Conservation (phyloP, 106 monocot genomes). For the Iris macrosiphon region DNA sequence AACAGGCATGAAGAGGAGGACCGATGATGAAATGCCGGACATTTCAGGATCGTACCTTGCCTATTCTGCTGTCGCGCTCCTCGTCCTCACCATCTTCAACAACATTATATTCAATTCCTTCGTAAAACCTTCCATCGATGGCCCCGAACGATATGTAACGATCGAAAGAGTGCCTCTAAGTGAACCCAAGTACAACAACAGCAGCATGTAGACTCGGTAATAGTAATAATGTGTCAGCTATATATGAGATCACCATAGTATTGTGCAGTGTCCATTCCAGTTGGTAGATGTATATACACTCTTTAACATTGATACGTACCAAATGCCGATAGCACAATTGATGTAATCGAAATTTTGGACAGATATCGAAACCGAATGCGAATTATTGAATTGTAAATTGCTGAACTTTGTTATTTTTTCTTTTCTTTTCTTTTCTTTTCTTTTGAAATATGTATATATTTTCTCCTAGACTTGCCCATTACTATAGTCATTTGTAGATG, state of each 20-base stretch:
- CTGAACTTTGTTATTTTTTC: too few species aligned
- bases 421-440: too few species aligned
- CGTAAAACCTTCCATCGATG: slow-evolving; percentile 65
- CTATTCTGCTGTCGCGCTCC: slow-evolving; percentile 39
- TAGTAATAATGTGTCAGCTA: background rate
- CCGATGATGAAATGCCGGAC: slow-evolving; percentile 37
- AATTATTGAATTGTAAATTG: too few species aligned
- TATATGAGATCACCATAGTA: background rate
- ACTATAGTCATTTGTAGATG: too few species aligned
- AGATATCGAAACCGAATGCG: too few species aligned
- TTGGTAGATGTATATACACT: too few species aligned
- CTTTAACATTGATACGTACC: too few species aligned
- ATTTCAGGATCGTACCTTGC: slow-evolving; percentile 46
- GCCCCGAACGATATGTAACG: slow-evolving; percentile 12
- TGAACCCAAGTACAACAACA: slow-evolving; percentile 12
- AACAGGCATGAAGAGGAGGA: slow-evolving; percentile 20
- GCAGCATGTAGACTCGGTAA: background rate
- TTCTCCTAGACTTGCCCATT: too few species aligned
- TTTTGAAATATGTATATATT: too few species aligned
- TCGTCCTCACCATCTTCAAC: slow-evolving; percentile 59
- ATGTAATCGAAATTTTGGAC: too few species aligned
- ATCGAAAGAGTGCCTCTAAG: slow-evolving; percentile 29
- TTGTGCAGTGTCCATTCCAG: too few species aligned
- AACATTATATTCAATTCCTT: slow-evolving; percentile 51
- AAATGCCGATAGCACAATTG: too few species aligned